phyloP scores from a whole-genome alignment of 441 rosid species.

The Cnidoscolus chayamansa region DNA sequence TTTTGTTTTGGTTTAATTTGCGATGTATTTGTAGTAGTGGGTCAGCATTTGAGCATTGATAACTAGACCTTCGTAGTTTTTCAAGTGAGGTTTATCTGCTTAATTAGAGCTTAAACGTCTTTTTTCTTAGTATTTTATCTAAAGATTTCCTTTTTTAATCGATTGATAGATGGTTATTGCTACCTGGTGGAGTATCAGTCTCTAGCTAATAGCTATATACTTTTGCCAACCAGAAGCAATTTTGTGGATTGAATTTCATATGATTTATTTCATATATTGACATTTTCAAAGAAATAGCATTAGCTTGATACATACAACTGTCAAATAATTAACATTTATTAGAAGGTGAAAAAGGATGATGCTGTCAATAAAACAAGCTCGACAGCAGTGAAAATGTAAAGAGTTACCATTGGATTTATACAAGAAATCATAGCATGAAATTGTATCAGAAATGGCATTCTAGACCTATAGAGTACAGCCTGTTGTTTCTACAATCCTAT shows the following conservation, averaged over 20 bases:
- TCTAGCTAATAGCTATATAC: not conserved
- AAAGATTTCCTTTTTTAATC: not conserved
- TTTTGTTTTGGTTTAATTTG: not conserved
- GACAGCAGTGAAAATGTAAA: not conserved
- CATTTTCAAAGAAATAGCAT: not conserved
- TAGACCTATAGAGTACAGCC: not conserved
- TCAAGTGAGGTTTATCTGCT: not conserved
- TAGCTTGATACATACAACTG: not conserved
- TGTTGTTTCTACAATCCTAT: too few relatives aligned
- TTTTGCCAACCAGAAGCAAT: not conserved
- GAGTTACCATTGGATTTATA: not conserved
- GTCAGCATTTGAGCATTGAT: not conserved
- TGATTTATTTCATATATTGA: not conserved
- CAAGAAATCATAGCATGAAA: not conserved
- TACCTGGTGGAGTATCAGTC: not conserved
- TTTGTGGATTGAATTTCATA: not conserved
- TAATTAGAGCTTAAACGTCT: not conserved
- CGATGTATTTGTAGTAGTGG: not conserved
- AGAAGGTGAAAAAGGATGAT: not conserved
- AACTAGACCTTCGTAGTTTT: not conserved
- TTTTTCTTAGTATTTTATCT: not conserved
- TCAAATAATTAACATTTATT: not conserved
- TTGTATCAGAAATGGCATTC: not conserved
- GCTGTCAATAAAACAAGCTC: not conserved
- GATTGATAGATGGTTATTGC: not conserved